phyloP scores from a whole-genome alignment of 345 rosid genomes.

The Salix exigua region DNA sequence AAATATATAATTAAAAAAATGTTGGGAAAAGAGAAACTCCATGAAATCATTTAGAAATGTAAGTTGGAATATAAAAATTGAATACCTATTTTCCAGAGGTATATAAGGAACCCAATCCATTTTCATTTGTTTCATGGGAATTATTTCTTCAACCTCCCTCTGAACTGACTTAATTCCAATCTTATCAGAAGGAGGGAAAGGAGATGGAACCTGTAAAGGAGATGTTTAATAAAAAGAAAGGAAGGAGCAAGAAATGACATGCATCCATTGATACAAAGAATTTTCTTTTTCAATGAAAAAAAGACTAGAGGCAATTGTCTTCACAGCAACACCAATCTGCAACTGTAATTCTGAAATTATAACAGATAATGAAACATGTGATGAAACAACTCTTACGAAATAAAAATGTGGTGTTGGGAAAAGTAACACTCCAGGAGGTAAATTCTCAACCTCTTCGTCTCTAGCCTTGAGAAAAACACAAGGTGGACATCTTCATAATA shows the following conservation, averaged over 20 bases:
- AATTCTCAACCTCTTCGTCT: neutral
- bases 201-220: conserved; percentile 64
- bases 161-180: conserved; percentile 97
- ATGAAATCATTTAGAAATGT: conserved; percentile 8
- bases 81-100: conserved; percentile 80
- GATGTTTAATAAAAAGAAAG: neutral
- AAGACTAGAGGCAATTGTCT: neutral
- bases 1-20: neutral
- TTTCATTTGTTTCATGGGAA: conserved; percentile 99
- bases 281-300: neutral
- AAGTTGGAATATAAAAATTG: neutral
- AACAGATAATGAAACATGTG: neutral
- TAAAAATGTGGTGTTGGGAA: neutral
- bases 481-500: neutral
- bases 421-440: neutral
- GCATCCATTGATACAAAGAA: neutral
- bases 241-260: neutral
- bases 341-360: neutral
- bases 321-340: neutral
- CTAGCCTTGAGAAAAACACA: neutral
- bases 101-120: conserved; percentile 98
- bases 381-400: neutral
- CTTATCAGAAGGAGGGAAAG: conserved; percentile 95
- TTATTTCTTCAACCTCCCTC: conserved; percentile 85
- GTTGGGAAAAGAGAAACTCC: neutral